phyloP scores from a whole-genome alignment of 345 rosid genomes.

The Bruguiera parviflora region DNA sequence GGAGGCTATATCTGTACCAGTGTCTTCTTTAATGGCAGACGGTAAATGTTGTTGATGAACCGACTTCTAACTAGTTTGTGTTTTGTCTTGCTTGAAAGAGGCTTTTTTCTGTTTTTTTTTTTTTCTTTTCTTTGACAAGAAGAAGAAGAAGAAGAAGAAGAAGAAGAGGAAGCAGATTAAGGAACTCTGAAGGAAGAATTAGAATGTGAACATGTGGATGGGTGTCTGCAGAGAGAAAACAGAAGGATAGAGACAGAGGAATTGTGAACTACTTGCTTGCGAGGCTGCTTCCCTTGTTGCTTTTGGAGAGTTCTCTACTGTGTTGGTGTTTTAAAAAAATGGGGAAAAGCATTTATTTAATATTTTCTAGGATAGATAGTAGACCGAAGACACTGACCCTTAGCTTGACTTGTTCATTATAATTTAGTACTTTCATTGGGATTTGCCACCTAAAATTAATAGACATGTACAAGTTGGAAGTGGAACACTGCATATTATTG shows the following conservation, averaged over 20 bases:
- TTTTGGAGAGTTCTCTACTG: neutral
- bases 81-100: conserved; percentile 2
- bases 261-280: neutral
- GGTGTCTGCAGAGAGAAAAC: neutral
- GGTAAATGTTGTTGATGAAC: conserved; percentile 6
- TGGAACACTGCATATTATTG: no score
- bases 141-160: neutral
- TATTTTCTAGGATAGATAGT: no score
- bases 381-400: no score
- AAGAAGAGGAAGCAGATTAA: neutral
- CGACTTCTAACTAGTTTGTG: conserved; percentile 12
- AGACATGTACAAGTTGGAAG: no score
- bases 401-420: no score
- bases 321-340: neutral
- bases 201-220: neutral
- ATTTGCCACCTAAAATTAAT: no score
- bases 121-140: neutral
- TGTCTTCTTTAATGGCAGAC: neutral
- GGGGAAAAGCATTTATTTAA: no score
- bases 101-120: neutral
- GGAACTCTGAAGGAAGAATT: neutral
- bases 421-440: no score
- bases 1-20: neutral
- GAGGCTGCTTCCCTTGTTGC: neutral
- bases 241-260: neutral